A percentile compares a stretch with the other conserved stretches of the same genome.
Conservation (phyloP, 306 rosid genomes). For the Lathyrus oleraceus region DNA sequence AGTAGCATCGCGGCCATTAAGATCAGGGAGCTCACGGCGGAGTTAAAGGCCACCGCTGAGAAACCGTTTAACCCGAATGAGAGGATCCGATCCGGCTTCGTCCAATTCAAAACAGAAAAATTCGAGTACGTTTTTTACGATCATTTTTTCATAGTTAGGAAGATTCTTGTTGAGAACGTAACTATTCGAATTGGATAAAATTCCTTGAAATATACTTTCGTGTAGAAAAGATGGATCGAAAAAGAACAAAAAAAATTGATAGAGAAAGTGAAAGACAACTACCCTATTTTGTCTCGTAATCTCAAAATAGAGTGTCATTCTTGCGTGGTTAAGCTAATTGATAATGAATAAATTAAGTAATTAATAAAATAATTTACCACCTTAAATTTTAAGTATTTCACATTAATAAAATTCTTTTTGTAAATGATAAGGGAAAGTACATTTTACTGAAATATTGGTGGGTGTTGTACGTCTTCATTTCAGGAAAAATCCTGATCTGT, state of each 20-base stretch:
- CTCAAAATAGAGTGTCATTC: no score
- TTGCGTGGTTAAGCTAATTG: no score
- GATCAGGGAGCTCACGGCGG: conserved; percentile 74
- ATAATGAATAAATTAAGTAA: no score
- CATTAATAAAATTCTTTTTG: no score
- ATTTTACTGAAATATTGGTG: conserved; percentile 21
- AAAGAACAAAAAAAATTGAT: neutral
- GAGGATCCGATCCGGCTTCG: conserved; percentile 73
- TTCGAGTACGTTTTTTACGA: conserved; percentile 50
- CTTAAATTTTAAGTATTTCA: no score
- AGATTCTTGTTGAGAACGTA: neutral
- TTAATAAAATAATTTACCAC: no score
- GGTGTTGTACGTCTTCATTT: conserved; percentile 13
- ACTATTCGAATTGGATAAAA: conserved; percentile 4
- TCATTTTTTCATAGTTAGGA: neutral
- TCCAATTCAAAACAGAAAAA: conserved; percentile 70
- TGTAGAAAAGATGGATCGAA: neutral
- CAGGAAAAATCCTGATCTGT: conserved; percentile 76
- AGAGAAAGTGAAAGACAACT: neutral
- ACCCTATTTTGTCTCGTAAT: no score
- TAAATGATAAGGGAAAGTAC: neutral
- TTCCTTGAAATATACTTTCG: neutral
- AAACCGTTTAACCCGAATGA: conserved; percentile 54
- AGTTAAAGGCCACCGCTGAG: conserved; percentile 43
- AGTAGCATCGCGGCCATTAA: conserved; percentile 64